Evolutionary conservation across 2,329 filamentous ascomycete genomes (phyloP).

Genomic region (Chrysoporthe cubensis): DNA sequence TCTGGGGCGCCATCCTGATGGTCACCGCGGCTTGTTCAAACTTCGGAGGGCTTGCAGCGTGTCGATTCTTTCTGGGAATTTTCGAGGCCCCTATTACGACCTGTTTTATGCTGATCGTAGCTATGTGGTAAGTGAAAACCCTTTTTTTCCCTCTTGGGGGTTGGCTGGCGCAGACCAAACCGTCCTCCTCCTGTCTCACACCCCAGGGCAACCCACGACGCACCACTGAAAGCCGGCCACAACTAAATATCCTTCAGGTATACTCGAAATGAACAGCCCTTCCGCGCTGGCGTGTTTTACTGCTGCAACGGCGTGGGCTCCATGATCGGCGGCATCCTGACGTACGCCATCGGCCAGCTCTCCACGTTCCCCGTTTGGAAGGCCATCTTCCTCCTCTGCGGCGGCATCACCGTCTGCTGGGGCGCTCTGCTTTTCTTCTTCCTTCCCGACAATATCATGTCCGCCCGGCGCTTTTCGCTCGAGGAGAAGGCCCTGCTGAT

Average conservation of each 20-base stretch:
- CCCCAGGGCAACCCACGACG: not conserved
- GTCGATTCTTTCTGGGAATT: constrained; percentile 49
- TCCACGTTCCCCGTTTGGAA: constrained; percentile 47
- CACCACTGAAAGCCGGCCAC: not conserved
- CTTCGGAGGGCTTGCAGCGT: constrained; percentile 48
- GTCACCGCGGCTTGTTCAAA: constrained; percentile 45
- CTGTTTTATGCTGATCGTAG: constrained; percentile 54
- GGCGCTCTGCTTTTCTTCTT: constrained; percentile 43
- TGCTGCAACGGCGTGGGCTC: constrained; percentile 45
- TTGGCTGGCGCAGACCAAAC: not conserved
- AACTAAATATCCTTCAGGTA: constrained; percentile 38
- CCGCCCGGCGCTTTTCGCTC: constrained; percentile 44
- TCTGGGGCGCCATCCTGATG: constrained; percentile 46
- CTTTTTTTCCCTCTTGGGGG: too few relatives aligned
- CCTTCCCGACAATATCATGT: constrained; percentile 48
- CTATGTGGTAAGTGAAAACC: constrained; percentile 44
- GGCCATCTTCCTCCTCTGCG: constrained; percentile 49
- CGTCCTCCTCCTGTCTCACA: too few relatives aligned
- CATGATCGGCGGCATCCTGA: constrained; percentile 42
- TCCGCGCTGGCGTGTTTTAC: constrained; percentile 50
- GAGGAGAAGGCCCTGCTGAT: constrained; percentile 50
- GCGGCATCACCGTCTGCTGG: constrained; percentile 48
- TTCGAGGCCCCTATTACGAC: constrained; percentile 54
- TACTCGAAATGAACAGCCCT: constrained; percentile 48
- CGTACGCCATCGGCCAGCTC: constrained; percentile 46